Base-by-base conservation (phyloP, 768 basidiomycete genomes). In the Dioszegia crocea region DNA sequence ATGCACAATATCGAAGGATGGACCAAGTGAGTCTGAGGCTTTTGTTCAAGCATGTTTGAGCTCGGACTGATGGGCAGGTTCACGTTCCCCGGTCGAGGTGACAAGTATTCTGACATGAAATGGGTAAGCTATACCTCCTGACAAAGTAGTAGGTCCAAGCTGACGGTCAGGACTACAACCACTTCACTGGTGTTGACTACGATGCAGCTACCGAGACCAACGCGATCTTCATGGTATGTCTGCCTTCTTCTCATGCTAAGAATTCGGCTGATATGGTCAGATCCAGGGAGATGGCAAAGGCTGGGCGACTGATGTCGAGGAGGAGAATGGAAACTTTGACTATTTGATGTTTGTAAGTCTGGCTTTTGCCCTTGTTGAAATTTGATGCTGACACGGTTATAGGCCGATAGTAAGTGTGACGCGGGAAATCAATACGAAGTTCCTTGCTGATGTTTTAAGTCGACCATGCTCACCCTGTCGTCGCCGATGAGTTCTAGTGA, bases 301-400 rank as follows among this genome's bases (percentile, higher is more conserved):
- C 29, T 94, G 91, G 91, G 92, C 91, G 4, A 79, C 76, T 12
- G 80, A 82, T 62, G 92, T 94, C 8, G 89, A 90, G 72, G 79
- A 79, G 0, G 91, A 94, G 74, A 82, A 87, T n/a, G 90, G 69
- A 45, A 64, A 59, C 12, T 77, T 65, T 56, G 75, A 76, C 45
- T 78, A 69, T 51, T 59, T 76, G 29, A 77, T 77, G 76, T 73
- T 70, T 64, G 69, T 48, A 31, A 48, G 47, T 48, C n/a, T 3
- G 16, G 4, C 23, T 26, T 43, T 43, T 21, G 12, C 21, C 40
- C 5, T 5, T 21, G 6, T 19, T 17, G 8, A 23, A 45, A 30
- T 29, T 26, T 12, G 12, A 48, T 30, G 6, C 12, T 26, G 16
- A 30, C 27, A 48, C n/a, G 11, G 3, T 30, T 8, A 3, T 19